Base-by-base conservation (phyloP, 1,284 basidiomycete species). In the Puccinia coronata region DNA sequence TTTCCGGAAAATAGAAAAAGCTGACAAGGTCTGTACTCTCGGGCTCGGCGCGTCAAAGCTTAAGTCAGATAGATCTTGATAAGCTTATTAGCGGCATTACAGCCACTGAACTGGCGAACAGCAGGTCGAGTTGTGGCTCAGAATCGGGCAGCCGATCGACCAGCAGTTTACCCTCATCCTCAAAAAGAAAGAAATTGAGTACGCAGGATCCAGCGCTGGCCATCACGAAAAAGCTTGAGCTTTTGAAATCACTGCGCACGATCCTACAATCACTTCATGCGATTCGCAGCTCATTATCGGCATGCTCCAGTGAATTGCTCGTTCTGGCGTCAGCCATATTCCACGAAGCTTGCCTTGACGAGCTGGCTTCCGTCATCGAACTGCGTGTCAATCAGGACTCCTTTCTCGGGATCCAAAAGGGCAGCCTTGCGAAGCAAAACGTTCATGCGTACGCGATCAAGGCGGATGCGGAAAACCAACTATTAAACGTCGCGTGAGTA, bases 401-500 rank as follows among this genome's bases (percentile, higher is more conserved):
- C 1, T 73, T 81, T 25, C 47, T 81, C 23, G 79, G 70, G 28
- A 34, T 81, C 43, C 79, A 81, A 57, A 81, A 74, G 51, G 79
- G 79, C 8, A 71, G 79, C 31, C 69, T 81, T 31, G 70, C 79
- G 16, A 81, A 81, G 71, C 79, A 81, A 67, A 81, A 81, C 36
- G 65, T 81, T 14, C 71, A 81, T 57, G 79, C 79, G 39, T 81
- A 74, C 59, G 70, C 79, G 31, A 81, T 81, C 47, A 81, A 81
- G 47, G 61, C 79, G 12, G 70, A 31, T 36, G n/a, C 61, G 18
- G 49, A 74, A 31, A 73, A 74, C 43, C 79, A 74, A 55, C 57
- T 81, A 11, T 31, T 81, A 20, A 71, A 74, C 57, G 79, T 81
- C 14, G 79, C 79, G 79, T 74, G 23, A 80, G 78, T 80, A 28